Conservation (phyloP, 2,329 filamentous ascomycete species). For the Fusarium sterilihyphosum region DNA sequence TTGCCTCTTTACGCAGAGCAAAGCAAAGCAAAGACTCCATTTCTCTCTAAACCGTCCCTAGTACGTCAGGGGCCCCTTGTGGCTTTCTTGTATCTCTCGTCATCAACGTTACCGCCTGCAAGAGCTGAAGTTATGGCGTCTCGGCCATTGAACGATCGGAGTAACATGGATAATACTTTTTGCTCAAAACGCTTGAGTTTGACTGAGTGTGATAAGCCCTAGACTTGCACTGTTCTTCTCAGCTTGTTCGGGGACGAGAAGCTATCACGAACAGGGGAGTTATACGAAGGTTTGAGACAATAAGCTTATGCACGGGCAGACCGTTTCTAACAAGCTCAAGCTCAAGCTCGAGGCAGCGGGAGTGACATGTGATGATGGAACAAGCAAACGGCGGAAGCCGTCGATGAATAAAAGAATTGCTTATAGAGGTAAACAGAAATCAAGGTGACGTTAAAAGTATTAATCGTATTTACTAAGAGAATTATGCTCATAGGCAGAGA, state of each 20-base stretch:
- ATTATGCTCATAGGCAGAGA: background rate
- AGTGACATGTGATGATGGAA: conserved; percentile 22
- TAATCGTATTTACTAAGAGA: background rate
- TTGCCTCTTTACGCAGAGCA: conserved; percentile 30
- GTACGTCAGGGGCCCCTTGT: conserved; percentile 13
- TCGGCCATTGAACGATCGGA: background rate
- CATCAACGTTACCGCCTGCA: background rate
- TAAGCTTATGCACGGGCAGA: no score
- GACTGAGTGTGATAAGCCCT: background rate
- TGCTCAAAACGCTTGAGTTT: background rate
- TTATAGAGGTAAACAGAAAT: background rate
- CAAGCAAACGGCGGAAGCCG: background rate
- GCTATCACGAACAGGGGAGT: conserved; percentile 5
- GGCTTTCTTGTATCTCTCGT: conserved; percentile 13
- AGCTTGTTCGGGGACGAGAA: conserved; percentile 23
- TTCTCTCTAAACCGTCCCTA: conserved; percentile 2
- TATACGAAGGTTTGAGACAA: background rate
- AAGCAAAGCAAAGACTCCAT: conserved; percentile 10
- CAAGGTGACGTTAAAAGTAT: background rate
- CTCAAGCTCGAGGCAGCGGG: background rate
- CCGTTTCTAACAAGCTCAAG: background rate
- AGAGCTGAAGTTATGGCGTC: background rate
- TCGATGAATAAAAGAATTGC: background rate
- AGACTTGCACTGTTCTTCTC: background rate
- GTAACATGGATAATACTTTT: background rate